Evolutionary conservation across 2,329 filamentous ascomycete species (phyloP).

Genomic region (Calonectria ilicicola): DNA sequence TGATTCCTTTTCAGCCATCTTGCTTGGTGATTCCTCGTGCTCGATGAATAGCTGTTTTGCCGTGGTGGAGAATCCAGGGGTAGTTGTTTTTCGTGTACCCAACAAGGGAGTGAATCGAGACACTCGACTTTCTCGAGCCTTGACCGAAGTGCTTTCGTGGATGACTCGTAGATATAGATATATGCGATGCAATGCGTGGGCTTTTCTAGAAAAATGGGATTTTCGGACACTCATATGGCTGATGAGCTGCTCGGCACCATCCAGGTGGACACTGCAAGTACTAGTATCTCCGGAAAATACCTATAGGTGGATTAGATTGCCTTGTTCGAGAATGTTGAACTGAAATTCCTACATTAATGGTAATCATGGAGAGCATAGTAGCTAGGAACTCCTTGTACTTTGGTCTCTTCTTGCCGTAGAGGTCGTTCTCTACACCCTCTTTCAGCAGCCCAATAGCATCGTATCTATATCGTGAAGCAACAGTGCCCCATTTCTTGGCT

Average conservation of each 20-base stretch:
- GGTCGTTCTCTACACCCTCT: conserved; percentile 32
- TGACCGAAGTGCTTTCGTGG: conserved; percentile 38
- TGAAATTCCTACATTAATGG: conserved; percentile 36
- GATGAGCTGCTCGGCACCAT: conserved; percentile 36
- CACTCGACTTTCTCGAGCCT: background rate
- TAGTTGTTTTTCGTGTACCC: background rate
- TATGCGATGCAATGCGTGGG: conserved; percentile 35
- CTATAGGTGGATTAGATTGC: conserved; percentile 7
- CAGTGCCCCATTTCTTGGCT: conserved; percentile 32
- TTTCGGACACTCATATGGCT: conserved; percentile 32
- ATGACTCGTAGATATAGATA: conserved; percentile 40
- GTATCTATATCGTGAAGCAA: conserved; percentile 22
- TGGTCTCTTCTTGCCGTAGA: conserved; percentile 21
- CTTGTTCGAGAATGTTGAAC: too few relatives aligned
- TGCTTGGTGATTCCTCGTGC: background rate
- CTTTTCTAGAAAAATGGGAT: conserved; percentile 28
- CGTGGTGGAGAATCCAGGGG: background rate
- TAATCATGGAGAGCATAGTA: conserved; percentile 44
- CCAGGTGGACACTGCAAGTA: conserved; percentile 37
- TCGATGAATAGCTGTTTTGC: background rate
- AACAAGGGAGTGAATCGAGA: conserved; percentile 14
- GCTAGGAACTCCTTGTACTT: conserved; percentile 45
- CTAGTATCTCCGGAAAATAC: conserved; percentile 43
- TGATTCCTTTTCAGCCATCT: background rate
- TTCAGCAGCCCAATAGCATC: conserved; percentile 38